A percentile compares a stretch with the other conserved stretches of the same genome.
These are phyloP conservation scores for Houttuynia cordata DNA, from an alignment of 164 flowering plant species.

Conservation along the genomic window DNA sequence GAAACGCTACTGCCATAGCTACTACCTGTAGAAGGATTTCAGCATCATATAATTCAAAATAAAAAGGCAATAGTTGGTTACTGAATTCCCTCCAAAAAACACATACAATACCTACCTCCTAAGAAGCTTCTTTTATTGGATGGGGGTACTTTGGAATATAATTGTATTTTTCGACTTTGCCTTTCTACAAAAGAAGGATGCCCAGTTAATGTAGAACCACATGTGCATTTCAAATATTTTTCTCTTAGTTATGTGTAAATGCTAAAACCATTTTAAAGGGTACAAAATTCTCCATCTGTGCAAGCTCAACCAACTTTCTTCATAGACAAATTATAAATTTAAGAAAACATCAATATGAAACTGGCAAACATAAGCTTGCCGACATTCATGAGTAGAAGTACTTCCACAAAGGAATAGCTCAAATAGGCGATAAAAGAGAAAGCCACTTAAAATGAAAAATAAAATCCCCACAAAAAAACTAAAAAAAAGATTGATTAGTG, in stretches of 20 bases:
- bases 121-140: conserved; percentile 48
- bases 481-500: too few relatives aligned
- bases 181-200: conserved; percentile 26
- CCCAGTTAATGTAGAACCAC: not conserved
- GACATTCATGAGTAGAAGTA: too few relatives aligned
- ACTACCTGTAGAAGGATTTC: conserved; percentile 24
- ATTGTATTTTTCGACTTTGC: conserved; percentile 67
- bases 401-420: not conserved
- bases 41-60: conserved; percentile 6
- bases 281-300: too few relatives aligned
- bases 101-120: conserved; percentile 37
- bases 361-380: not conserved
- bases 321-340: too few relatives aligned
- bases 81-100: not conserved
- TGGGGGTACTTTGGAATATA: conserved; percentile 65
- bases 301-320: too few relatives aligned
- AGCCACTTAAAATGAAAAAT: not conserved
- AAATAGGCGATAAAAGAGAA: not conserved
- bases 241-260: too few relatives aligned
- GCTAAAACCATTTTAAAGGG: too few relatives aligned
- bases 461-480: too few relatives aligned
- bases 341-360: too few relatives aligned
- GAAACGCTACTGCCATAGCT: conserved; percentile 34
- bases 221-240: not conserved
- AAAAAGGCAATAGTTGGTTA: not conserved